Conservation (phyloP, 352 stramenopile genomes). For the Aphanomyces cochlioides region DNA sequence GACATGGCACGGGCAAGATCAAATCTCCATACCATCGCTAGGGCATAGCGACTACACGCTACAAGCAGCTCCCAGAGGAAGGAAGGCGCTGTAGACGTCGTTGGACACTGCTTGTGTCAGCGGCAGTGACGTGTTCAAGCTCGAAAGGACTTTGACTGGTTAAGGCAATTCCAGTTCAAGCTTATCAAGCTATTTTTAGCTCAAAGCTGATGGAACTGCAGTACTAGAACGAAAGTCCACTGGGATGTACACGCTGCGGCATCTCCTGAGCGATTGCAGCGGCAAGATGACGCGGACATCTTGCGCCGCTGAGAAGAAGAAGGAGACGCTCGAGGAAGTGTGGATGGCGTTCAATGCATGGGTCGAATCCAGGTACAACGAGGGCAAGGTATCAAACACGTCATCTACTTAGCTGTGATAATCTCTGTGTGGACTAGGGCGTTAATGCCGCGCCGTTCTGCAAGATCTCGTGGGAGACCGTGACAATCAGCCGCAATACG, state of each 20-base stretch:
- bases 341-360: conserved; percentile 73
- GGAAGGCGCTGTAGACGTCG: too few species aligned
- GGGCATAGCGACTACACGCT: too few species aligned
- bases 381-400: conserved; percentile 48
- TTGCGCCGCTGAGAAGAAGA: conserved; percentile 54
- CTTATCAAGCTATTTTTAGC: conserved; percentile 3
- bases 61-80: too few species aligned
- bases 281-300: conserved; percentile 52
- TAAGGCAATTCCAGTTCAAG: too few species aligned
- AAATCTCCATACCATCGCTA: too few species aligned
- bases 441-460: conserved; percentile 74
- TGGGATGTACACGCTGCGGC: conserved; percentile 64
- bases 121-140: too few species aligned
- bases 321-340: conserved; percentile 64
- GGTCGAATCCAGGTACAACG: conserved; percentile 63
- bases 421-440: conserved; percentile 33
- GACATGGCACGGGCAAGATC: too few species aligned
- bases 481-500: conserved; percentile 56
- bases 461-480: conserved; percentile 64
- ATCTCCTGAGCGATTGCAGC: conserved; percentile 70
- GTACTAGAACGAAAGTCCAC: neutral
- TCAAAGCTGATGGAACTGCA: neutral
- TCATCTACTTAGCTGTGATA: neutral
- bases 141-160: too few species aligned
- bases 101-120: too few species aligned